These are phyloP conservation scores for Trypanosoma brucei DNA, from an alignment of 208 protist genomes.

Conservation along the genomic window DNA sequence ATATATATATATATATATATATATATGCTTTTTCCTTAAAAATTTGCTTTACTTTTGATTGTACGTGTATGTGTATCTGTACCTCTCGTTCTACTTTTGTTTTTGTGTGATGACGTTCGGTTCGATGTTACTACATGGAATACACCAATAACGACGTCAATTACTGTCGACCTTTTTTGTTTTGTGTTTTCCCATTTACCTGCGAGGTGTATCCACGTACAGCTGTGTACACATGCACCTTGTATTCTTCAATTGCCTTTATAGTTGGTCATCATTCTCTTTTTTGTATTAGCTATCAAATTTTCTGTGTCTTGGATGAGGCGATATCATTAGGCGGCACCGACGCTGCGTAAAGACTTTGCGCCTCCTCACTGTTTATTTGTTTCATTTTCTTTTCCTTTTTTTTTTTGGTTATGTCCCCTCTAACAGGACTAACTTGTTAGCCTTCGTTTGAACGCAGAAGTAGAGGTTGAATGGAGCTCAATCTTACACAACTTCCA, in stretches of 20 bases:
- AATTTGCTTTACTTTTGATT: not conserved
- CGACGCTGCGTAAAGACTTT: not conserved
- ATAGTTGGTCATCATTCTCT: too few relatives aligned
- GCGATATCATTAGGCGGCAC: not conserved
- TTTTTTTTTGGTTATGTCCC: constrained; percentile 16
- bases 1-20: too few relatives aligned
- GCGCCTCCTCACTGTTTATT: not conserved
- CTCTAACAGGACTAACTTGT: not conserved
- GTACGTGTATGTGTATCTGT: not conserved
- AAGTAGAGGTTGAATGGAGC: not conserved
- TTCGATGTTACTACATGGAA: not conserved
- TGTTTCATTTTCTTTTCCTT: not conserved
- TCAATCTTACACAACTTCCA: constrained; percentile 8
- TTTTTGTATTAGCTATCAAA: not conserved
- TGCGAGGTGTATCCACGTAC: too few relatives aligned
- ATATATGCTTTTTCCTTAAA: not conserved
- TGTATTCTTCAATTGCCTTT: too few relatives aligned
- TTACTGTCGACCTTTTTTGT: too few relatives aligned
- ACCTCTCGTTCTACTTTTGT: not conserved
- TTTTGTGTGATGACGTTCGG: not conserved
- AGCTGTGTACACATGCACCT: too few relatives aligned
- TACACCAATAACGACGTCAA: too few relatives aligned
- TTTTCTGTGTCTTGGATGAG: not conserved
- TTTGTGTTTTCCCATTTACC: too few relatives aligned
- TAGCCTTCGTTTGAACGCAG: not conserved